Base-by-base conservation (phyloP, 768 basidiomycete genomes). In the Candolleomyces aberdarensis region DNA sequence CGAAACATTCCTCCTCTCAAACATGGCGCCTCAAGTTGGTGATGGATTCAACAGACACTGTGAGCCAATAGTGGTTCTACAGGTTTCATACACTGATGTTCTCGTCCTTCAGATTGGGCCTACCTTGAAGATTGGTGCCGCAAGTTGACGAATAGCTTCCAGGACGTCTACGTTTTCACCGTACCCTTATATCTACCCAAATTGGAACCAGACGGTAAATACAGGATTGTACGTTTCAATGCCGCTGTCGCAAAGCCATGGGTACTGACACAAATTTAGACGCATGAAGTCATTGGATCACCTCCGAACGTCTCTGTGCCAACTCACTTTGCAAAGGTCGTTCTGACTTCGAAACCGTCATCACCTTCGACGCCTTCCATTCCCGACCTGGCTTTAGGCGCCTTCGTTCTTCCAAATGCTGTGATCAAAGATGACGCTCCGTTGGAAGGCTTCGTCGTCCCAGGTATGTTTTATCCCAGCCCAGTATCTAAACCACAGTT, bases 11-110 rank as follows among this genome's bases (percentile, higher is more conserved):
- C 76, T 93, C 40, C 75, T 99, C 49, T 88, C 93, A 0, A 99
- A 99, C 69, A 97, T 99, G 56, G 96, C 97, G 5, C 97, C 97
- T 47, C 97, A 99, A 81, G 94, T 99, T 26, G 97, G 97, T 1
- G 92, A 85, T 44, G 97, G 96, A 0, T 99, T 98, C 80, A 99
- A 98, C 70, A 82, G 97, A 58, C 95, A 98, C 70, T 99, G 96
- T 95, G 67, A 62, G 86, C 78, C 15, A 13, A 58, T 53, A 31
- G 54, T 29, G 1, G 39, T 43, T 54, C 22, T 39, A 17, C 17
- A 26, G 40, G 32, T n/a, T 29, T 22, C 47, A 36, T 13, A 48
- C 10, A 48, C 8, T 58, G 58, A 41, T 61, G 20, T 43, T 40
- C 2, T 54, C 31, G 48, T 54, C 58, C 20, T 9, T 6, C 65